phyloP scores from a whole-genome alignment of 805 yeast species.

The Pichia sporocuriosa region DNA sequence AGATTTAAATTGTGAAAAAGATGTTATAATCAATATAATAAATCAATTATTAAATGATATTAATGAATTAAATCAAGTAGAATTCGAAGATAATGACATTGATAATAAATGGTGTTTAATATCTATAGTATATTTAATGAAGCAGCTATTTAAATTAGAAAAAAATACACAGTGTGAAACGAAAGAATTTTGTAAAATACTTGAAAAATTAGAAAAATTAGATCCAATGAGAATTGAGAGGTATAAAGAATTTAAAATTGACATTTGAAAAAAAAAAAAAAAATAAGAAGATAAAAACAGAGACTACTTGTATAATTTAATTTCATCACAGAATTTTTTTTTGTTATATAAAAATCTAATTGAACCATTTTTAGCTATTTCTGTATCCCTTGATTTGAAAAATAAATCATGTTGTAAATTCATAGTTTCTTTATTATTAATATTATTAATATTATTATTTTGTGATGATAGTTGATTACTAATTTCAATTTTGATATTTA shows the following conservation, averaged over 20 bases:
- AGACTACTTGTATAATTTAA: slow-evolving; percentile 13
- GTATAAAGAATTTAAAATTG: slow-evolving; percentile 35
- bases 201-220: slow-evolving; percentile 39
- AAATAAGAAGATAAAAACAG: too few relatives aligned
- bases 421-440: neutral
- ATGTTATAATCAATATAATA: slow-evolving; percentile 36
- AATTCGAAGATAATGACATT: slow-evolving; percentile 54
- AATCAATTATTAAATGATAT: slow-evolving; percentile 41
- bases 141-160: slow-evolving; percentile 19
- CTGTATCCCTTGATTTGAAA: slow-evolving; percentile 27
- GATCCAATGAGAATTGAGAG: slow-evolving; percentile 65
- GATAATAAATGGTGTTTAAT: slow-evolving; percentile 78
- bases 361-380: slow-evolving; percentile 27
- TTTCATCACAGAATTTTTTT: slow-evolving; percentile 23
- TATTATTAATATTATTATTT: neutral
- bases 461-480: slow-evolving; percentile 11
- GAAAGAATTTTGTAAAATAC: slow-evolving; percentile 19
- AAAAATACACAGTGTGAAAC: slow-evolving; percentile 8
- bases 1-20: slow-evolving; percentile 20
- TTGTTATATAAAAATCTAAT: slow-evolving; percentile 29
- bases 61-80: slow-evolving; percentile 62
- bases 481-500: slow-evolving; percentile 28
- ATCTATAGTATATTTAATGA: slow-evolving; percentile 42
- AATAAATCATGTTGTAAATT: slow-evolving; percentile 19
- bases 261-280: neutral